These are phyloP conservation scores for Thelonectria discophora DNA, from an alignment of 2,329 filamentous ascomycete species.

Conservation along the genomic window DNA sequence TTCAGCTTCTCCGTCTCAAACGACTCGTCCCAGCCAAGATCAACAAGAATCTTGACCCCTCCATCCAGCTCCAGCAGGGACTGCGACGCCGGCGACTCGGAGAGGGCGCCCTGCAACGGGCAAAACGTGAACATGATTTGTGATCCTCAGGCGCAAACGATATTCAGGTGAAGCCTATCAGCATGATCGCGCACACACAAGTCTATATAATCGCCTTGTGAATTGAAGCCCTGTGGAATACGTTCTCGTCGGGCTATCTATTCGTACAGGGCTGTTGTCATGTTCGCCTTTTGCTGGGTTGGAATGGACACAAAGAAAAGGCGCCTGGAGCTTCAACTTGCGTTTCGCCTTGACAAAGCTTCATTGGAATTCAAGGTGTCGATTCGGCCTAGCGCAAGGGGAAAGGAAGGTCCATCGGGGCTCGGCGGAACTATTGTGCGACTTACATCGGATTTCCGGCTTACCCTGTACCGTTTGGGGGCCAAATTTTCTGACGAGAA, in stretches of 20 bases:
- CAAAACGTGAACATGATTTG: conserved; percentile 92
- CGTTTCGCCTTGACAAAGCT: conserved; percentile 25
- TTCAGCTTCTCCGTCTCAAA: conserved; percentile 85
- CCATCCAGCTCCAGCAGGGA: conserved; percentile 97
- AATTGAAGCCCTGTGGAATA: background rate
- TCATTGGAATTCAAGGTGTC: conserved; percentile 30
- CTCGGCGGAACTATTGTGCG: conserved; percentile 36
- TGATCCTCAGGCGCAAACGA: conserved; percentile 27
- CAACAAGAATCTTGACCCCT: conserved; percentile 92
- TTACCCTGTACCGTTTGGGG: conserved; percentile 9
- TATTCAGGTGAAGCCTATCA: conserved; percentile 29
- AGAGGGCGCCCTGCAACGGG: conserved; percentile 89
- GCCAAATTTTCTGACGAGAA: too few species aligned
- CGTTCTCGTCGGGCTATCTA: conserved; percentile 15
- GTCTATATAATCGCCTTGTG: conserved; percentile 7
- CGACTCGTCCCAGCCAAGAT: conserved; percentile 94
- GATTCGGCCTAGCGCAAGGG: conserved; percentile 32
- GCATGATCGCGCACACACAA: conserved; percentile 36
- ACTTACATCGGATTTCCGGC: conserved; percentile 27
- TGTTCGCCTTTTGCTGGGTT: conserved; percentile 21
- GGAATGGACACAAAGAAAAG: too few species aligned
- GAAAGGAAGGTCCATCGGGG: conserved; percentile 24
- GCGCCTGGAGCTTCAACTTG: too few species aligned
- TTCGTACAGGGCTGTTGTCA: conserved; percentile 32
- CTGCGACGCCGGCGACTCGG: conserved; percentile 85